Evolutionary conservation across 352 stramenopile genomes (phyloP).

Genomic region (Globisporangium orthogonon): DNA sequence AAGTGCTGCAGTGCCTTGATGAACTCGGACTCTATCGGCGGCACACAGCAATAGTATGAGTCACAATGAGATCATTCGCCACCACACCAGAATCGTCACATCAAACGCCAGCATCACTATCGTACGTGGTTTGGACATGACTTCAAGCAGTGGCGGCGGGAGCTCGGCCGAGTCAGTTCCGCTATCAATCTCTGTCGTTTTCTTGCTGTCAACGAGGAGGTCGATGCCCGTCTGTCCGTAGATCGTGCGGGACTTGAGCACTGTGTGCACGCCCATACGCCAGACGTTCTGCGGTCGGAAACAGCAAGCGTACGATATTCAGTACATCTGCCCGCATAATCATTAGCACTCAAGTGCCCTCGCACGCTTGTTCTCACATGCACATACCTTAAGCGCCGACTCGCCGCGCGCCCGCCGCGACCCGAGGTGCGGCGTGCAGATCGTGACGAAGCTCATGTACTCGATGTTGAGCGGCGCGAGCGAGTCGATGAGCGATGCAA

Average conservation of each 20-base stretch:
- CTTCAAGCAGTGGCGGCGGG: constrained; percentile 34
- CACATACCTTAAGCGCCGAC: constrained; percentile 54
- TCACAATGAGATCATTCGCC: not conserved
- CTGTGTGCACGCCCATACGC: constrained; percentile 62
- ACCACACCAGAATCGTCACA: not conserved
- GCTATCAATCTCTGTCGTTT: not conserved
- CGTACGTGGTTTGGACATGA: constrained; percentile 51
- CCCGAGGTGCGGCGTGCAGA: constrained; percentile 76
- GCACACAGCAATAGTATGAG: not conserved
- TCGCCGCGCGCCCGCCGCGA: constrained; percentile 53
- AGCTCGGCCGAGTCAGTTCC: not conserved
- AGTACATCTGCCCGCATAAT: not conserved
- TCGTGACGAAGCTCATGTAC: constrained; percentile 71
- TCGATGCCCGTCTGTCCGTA: constrained; percentile 76
- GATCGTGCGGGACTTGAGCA: constrained; percentile 50
- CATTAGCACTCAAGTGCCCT: too few species aligned
- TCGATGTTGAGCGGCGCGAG: constrained; percentile 55
- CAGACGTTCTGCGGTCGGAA: constrained; percentile 42
- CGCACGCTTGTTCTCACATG: too few species aligned
- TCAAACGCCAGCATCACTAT: not conserved
- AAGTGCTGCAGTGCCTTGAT: constrained; percentile 50
- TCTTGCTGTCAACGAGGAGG: constrained; percentile 45
- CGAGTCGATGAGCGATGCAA: constrained; percentile 46
- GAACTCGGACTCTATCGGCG: constrained; percentile 34
- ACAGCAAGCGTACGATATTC: not conserved